Evolutionary conservation across 305 asterid species (phyloP).

Genomic region (Ilex paraguariensis): DNA sequence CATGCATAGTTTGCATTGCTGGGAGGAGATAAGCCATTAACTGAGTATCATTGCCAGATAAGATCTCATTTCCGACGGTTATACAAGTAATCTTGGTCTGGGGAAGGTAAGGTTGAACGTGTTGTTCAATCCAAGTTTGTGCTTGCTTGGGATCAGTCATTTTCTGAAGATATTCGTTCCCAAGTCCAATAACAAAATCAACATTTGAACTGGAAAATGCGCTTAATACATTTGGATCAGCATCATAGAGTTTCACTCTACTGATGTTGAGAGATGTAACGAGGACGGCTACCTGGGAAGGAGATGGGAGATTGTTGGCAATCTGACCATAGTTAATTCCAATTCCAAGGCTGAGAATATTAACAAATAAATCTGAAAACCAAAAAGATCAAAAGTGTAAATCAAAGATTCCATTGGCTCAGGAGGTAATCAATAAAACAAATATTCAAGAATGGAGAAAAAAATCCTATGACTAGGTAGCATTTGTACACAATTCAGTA

Average conservation of each 20-base stretch:
- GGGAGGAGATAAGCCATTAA: neutral
- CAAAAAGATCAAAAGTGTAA: neutral
- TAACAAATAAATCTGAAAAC: neutral
- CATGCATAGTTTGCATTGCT: neutral
- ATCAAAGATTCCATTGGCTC: too few relatives aligned
- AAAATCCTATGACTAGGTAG: too few relatives aligned
- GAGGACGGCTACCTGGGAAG: neutral
- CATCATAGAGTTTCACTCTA: neutral
- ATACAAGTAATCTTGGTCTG: neutral
- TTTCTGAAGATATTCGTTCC: neutral
- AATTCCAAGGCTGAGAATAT: neutral
- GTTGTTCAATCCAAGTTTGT: constrained; percentile 2
- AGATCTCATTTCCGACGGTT: neutral
- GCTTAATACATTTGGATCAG: neutral
- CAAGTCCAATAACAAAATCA: neutral
- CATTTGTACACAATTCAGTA: too few relatives aligned
- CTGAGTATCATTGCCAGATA: neutral
- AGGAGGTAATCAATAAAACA: too few relatives aligned
- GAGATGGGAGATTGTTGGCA: constrained; percentile 3
- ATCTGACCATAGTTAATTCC: constrained; percentile 3
- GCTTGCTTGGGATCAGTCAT: neutral
- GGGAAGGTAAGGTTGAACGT: constrained; percentile 2
- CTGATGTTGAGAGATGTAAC: constrained; percentile 2
- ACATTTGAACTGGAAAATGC: constrained; percentile 3
- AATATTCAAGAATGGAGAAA: too few relatives aligned